Evolutionary conservation across 2,329 filamentous ascomycete species (phyloP), one percentile per base, ranked within the genome.

Genomic region (Monilinia fructigena): DNA sequence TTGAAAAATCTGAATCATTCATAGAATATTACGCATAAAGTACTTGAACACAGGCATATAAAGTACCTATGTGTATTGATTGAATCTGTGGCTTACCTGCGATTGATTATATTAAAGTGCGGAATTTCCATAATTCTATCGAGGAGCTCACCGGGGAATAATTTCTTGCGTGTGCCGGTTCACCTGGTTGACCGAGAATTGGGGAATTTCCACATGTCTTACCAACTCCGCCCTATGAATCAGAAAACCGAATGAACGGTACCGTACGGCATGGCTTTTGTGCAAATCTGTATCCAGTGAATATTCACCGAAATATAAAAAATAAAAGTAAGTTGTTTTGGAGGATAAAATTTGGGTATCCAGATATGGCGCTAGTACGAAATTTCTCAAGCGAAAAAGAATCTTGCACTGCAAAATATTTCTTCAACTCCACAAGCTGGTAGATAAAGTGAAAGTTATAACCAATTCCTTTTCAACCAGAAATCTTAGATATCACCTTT

Each of bases 381-480:
- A 61, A 61, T 26, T 38, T 61, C 28, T 61, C 58, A 61, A 61
- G 58, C 58, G 58, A 61, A 42, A 61, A 23, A 61, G 45, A 61
- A 61, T 50, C 58, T 61, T 14, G 45, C 42, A 50, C 45, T 23
- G 58, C 58, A 61, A n/a, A 60, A 61, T 45, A 61, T 61, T 60
- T 61, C 58, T 50, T 26, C 31, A 20, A 61, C 58, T 38, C 28
- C n/a, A 35, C 28, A 38, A 50, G 40, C 58, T 12, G 45, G 11
- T 52, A 14, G 45, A 50, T 45, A 20, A 20, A 16, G 26, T 50
- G 47, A 23, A 50, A 50, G 47, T 50, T 45, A 45, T 50, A 60
- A 50, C n/a, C 14, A 20, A 45, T 50, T 50, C 14, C 4, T 50
- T 50, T 60, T 12, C 31, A 8, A 42, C 54, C n/a, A 38, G 4